These are phyloP conservation scores for Diaporthe sp. DNA, from an alignment of 2,329 filamentous ascomycete genomes.

Conservation along the genomic window DNA sequence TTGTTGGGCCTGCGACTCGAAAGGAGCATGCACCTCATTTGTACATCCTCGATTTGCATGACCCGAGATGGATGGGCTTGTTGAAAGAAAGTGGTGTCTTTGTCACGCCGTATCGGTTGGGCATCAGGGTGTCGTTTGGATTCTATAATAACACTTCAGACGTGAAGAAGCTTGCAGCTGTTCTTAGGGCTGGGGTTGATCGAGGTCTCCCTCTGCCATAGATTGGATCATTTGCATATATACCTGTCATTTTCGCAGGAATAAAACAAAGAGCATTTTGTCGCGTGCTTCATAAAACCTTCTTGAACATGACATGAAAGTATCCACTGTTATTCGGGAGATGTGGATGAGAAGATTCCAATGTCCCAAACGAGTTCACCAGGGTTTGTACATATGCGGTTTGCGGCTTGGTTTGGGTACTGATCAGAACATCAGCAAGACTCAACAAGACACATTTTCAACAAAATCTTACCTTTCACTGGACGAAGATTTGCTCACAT, in stretches of 20 bases:
- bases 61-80: slow-evolving; percentile 38
- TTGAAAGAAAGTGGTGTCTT: slow-evolving; percentile 34
- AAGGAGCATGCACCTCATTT: slow-evolving; percentile 43
- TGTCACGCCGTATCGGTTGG: slow-evolving; percentile 41
- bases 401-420: not conserved
- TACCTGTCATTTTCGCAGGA: not conserved
- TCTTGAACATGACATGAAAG: not conserved
- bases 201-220: slow-evolving; percentile 4
- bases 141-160: slow-evolving; percentile 39
- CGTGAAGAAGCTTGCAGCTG: not conserved
- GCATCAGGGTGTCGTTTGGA: slow-evolving; percentile 43
- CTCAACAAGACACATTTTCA: not conserved
- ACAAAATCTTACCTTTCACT: not conserved
- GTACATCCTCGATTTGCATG: slow-evolving; percentile 41
- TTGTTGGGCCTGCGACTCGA: slow-evolving; percentile 39
- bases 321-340: not conserved
- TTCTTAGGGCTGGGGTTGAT: not conserved
- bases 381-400: not conserved
- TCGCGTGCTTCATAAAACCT: too few species aligned
- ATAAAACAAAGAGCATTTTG: not conserved
- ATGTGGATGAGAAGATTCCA: not conserved
- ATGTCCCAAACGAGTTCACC: not conserved
- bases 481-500: not conserved
- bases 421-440: not conserved
- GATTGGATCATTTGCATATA: not conserved